Conservation (phyloP, 2,329 filamentous ascomycete species). For the Aspergillus udagawae region DNA sequence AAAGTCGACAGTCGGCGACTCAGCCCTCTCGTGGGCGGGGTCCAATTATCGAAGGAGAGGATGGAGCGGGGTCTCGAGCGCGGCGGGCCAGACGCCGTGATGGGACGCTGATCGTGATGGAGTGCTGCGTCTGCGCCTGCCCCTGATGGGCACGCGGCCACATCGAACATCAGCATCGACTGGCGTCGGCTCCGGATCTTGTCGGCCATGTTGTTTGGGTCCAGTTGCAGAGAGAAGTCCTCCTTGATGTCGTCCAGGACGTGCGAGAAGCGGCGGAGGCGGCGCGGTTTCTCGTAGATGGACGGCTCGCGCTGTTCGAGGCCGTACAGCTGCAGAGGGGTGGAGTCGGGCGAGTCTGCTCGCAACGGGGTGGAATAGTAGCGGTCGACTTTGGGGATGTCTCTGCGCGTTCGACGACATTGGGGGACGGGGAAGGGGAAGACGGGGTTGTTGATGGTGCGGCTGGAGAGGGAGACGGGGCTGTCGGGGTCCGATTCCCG, state of each 20-base stretch:
- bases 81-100: slow-evolving; percentile 11
- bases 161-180: slow-evolving; percentile 22
- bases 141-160: neutral
- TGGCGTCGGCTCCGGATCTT: slow-evolving; percentile 22
- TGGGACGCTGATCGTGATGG: neutral
- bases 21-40: slow-evolving; percentile 17
- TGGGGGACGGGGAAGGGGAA: slow-evolving; percentile 21
- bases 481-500: slow-evolving; percentile 22
- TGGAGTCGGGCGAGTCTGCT: slow-evolving; percentile 24
- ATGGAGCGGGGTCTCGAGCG: slow-evolving; percentile 24
- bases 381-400: slow-evolving; percentile 24
- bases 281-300: slow-evolving; percentile 24
- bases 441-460: slow-evolving; percentile 22
- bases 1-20: slow-evolving; percentile 25
- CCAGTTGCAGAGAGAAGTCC: slow-evolving; percentile 25
- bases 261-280: slow-evolving; percentile 31
- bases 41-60: slow-evolving; percentile 20
- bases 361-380: slow-evolving; percentile 34
- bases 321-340: slow-evolving; percentile 31
- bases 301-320: slow-evolving; percentile 32
- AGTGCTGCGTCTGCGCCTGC: slow-evolving; percentile 1
- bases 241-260: slow-evolving; percentile 35
- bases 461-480: slow-evolving; percentile 11
- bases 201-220: slow-evolving; percentile 18
- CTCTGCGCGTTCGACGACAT: slow-evolving; percentile 14